Evolutionary conservation across 140 eudicot genomes (phyloP), one percentile per base, ranked within the genome.

Genomic region (Cichorium intybus): DNA sequence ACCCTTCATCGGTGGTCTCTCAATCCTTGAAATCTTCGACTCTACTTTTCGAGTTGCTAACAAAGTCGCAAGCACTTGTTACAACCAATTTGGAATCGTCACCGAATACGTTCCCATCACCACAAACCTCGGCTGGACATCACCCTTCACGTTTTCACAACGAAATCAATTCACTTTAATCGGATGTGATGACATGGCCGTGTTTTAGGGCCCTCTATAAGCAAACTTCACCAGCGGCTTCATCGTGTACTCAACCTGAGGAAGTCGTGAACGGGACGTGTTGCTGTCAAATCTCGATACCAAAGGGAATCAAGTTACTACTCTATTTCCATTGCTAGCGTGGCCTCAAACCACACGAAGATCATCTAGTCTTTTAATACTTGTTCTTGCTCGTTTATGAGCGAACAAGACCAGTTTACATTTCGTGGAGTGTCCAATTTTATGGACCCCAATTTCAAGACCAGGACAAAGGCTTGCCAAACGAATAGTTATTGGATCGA

Each of bases 401-500:
- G 75, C 7, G 80, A 75, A 17, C 34, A 26, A 29, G 68, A 49
- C 0, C 46, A 37, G 18, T 75, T 75, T 31, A 22, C 22, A 4
- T 75, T 75, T 23, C 33, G 31, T 3, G 80, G 80, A 12, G 80
- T 46, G n/a, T 24, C 64, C 0, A 75, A 75, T 41, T 68, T 75
- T 16, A 11, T 67, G 16, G 80, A 75, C 24, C 51, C 70, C 0
- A 41, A 37, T 27, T 75, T 75, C 61, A 18, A 23, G 23, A 60
- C 22, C 14, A 55, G 70, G 52, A 59, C 72, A 3, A 20, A 11
- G 34, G 73, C 62, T 48, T 76, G 81, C 41, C 48, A 54, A 23
- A 41, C 54, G 0, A 69, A 76, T 65, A 80, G 70, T 41, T 2
- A 22, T 3, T 80, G 85, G 17, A 63, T 53, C n/a, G 85, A 80